Conservation (phyloP, 371 early-diverging fungal species). For the Globomyces sp. region DNA sequence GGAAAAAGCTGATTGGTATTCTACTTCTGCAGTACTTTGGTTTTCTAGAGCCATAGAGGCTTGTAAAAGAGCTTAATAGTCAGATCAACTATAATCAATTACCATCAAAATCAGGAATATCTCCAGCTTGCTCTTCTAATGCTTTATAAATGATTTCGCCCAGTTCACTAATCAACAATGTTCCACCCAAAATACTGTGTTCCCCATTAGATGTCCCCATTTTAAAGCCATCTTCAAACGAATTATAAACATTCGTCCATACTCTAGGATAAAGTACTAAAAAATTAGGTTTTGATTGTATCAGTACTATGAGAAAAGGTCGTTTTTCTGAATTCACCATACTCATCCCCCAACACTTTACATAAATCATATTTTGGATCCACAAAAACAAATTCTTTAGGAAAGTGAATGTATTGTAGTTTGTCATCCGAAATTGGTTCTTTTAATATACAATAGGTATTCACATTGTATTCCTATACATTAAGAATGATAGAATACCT, state of each 20-base stretch:
- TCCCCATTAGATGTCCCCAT: not conserved
- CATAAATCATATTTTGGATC: not conserved
- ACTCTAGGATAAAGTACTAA: not conserved
- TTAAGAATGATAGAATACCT: no score
- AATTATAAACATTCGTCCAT: not conserved
- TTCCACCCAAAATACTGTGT: conserved; percentile 1
- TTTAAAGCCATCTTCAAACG: not conserved
- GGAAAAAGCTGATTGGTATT: not conserved
- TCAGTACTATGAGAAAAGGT: conserved; percentile 1
- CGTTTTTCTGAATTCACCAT: not conserved
- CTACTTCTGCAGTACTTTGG: not conserved
- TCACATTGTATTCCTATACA: conserved; percentile 6
- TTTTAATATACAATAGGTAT: not conserved
- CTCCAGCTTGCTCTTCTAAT: conserved; percentile 6
- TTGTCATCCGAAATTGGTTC: not conserved
- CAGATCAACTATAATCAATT: not conserved
- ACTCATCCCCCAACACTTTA: not conserved
- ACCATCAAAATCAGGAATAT: not conserved
- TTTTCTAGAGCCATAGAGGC: not conserved
- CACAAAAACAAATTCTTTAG: not conserved
- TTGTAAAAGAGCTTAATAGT: not conserved
- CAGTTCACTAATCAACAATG: not conserved
- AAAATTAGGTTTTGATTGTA: not conserved
- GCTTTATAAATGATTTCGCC: conserved; percentile 8
- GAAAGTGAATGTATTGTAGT: not conserved